Percentiles rank a stretch among this genome's conserved stretches.
These are phyloP conservation scores for Stentor roeselii DNA, from an alignment of 73 alveolate species.

Conservation along the genomic window DNA sequence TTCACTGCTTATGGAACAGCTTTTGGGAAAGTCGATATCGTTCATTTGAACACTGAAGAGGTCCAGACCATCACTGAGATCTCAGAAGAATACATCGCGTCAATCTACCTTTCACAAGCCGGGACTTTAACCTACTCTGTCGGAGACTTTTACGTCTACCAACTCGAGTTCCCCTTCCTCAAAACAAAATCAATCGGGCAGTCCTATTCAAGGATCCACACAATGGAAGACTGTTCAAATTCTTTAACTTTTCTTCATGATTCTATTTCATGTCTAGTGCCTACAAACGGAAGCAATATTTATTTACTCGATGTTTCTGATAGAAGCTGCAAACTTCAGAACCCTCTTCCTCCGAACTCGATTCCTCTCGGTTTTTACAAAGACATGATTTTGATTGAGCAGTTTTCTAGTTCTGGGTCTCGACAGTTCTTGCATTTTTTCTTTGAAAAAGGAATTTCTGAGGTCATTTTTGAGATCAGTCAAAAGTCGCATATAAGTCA, in stretches of 20 bases:
- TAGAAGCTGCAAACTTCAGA: neutral
- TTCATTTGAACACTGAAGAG: neutral
- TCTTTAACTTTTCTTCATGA: neutral
- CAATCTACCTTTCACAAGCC: neutral
- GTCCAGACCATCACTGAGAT: neutral
- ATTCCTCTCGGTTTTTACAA: neutral
- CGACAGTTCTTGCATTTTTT: neutral
- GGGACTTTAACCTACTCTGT: neutral
- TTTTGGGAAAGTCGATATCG: neutral
- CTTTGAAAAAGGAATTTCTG: neutral
- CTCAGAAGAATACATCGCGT: neutral
- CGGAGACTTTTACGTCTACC: neutral
- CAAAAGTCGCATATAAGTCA: neutral
- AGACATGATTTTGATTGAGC: neutral
- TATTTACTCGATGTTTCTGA: neutral
- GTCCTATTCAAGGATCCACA: neutral
- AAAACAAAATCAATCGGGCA: neutral
- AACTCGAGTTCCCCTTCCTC: neutral
- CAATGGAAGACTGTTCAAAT: neutral
- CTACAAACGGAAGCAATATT: conserved; percentile 2
- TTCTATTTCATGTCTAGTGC: neutral
- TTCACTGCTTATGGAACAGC: neutral
- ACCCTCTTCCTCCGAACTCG: neutral
- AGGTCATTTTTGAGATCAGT: neutral
- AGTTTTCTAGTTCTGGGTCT: neutral